These are phyloP conservation scores for Ophidiomyces ophidiicola DNA, from an alignment of 2,329 filamentous ascomycete genomes.

Conservation along the genomic window DNA sequence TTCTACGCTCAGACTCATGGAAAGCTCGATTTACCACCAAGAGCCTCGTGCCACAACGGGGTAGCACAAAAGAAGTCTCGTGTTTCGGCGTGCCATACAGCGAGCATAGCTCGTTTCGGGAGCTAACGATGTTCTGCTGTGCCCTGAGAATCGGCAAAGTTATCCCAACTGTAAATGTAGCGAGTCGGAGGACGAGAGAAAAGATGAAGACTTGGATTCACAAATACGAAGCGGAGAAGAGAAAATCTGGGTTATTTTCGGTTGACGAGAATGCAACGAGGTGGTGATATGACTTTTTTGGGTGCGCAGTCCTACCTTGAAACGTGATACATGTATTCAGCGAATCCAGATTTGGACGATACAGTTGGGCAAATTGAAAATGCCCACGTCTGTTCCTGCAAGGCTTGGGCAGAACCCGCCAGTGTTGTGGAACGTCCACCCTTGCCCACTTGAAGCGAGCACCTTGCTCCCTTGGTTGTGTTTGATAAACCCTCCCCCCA, in stretches of 20 bases:
- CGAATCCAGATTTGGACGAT: too few species aligned
- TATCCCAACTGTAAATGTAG: slow-evolving; percentile 87
- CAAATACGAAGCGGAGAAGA: slow-evolving; percentile 50
- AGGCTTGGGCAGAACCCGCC: not conserved
- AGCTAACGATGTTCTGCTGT: slow-evolving; percentile 88
- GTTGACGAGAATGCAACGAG: slow-evolving; percentile 24
- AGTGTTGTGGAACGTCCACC: too few species aligned
- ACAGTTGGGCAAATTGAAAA: too few species aligned
- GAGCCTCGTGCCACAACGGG: slow-evolving; percentile 69
- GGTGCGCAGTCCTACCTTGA: not conserved
- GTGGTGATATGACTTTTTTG: slow-evolving; percentile 18
- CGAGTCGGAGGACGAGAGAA: slow-evolving; percentile 49
- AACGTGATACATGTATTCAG: too few species aligned
- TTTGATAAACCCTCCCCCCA: too few species aligned
- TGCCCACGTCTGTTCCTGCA: too few species aligned
- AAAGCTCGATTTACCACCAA: slow-evolving; percentile 56
- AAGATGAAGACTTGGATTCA: slow-evolving; percentile 57
- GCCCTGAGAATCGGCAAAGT: slow-evolving; percentile 75
- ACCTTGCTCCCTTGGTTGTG: too few species aligned
- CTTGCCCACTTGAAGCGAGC: too few species aligned
- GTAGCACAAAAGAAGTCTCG: slow-evolving; percentile 67
- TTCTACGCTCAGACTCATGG: slow-evolving; percentile 61
- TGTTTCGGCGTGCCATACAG: slow-evolving; percentile 94
- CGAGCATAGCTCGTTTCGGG: slow-evolving; percentile 89
- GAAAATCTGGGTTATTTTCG: slow-evolving; percentile 48